Conservation (phyloP, 2,329 filamentous ascomycete species). For the Allantophomopsis cytisporea region DNA sequence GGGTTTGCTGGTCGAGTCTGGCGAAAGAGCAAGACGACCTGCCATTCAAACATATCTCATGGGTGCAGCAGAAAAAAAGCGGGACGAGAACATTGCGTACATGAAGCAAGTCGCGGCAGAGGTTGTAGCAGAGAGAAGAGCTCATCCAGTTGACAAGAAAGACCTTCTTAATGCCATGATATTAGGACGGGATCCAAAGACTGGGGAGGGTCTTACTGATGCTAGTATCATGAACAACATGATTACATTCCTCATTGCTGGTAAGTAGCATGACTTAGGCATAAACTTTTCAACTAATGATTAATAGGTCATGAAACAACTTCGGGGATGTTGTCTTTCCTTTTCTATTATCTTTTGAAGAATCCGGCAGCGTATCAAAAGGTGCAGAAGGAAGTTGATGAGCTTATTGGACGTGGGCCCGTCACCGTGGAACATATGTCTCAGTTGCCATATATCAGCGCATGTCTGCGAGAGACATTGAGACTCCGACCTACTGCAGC, state of each 20-base stretch:
- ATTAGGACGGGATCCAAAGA: constrained; percentile 48
- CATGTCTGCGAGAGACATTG: constrained; percentile 51
- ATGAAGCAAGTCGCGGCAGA: constrained; percentile 40
- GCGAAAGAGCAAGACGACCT: constrained; percentile 32
- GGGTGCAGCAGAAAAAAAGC: constrained; percentile 26
- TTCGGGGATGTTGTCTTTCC: constrained; percentile 33
- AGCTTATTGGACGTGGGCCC: constrained; percentile 27
- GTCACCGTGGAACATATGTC: constrained; percentile 30
- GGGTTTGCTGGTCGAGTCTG: constrained; percentile 43
- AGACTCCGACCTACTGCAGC: constrained; percentile 47
- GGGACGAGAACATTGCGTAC: constrained; percentile 34
- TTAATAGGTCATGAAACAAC: constrained; percentile 53
- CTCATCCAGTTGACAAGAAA: constrained; percentile 40
- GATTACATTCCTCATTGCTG: constrained; percentile 59
- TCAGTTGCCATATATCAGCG: constrained; percentile 48
- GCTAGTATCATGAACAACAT: constrained; percentile 52
- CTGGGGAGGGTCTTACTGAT: constrained; percentile 46
- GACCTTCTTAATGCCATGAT: constrained; percentile 59
- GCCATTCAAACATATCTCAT: constrained; percentile 32
- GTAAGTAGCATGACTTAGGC: constrained; percentile 13
- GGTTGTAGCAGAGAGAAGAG: constrained; percentile 42
- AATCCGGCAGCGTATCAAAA: constrained; percentile 29
- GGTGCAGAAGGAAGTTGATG: constrained; percentile 37
- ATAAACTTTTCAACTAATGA: constrained; percentile 1
- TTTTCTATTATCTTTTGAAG: constrained; percentile 36